phyloP scores from a whole-genome alignment of 345 rosid species.

The Eucalyptus pauciflora region DNA sequence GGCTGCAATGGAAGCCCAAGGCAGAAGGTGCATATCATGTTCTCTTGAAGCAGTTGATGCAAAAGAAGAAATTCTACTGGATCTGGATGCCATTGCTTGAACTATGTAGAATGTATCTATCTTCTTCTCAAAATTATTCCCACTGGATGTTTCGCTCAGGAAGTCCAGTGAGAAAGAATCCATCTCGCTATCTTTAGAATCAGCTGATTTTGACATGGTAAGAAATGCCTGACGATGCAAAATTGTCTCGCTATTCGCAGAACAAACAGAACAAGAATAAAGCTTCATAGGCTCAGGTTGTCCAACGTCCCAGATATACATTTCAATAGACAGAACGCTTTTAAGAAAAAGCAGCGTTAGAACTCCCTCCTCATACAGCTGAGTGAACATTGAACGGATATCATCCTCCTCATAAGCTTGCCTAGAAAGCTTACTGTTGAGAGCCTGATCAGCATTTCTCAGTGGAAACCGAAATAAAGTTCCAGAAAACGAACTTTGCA shows the following conservation, averaged over 20 bases:
- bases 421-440: slow-evolving; percentile 71
- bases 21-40: slow-evolving; percentile 81
- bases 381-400: slow-evolving; percentile 54
- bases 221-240: slow-evolving; percentile 68
- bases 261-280: slow-evolving; percentile 45
- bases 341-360: slow-evolving; percentile 75
- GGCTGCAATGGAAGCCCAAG: slow-evolving; percentile 97
- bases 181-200: slow-evolving; percentile 26
- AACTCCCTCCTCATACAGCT: slow-evolving; percentile 74
- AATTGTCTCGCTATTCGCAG: slow-evolving; percentile 34
- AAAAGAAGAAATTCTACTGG: slow-evolving; percentile 66
- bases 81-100: slow-evolving; percentile 74
- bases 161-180: slow-evolving; percentile 73
- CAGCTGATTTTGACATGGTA: slow-evolving; percentile 45
- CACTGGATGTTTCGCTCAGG: slow-evolving; percentile 43
- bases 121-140: slow-evolving; percentile 34
- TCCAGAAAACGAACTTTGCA: slow-evolving; percentile 58
- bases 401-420: slow-evolving; percentile 65
- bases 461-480: slow-evolving; percentile 89
- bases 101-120: slow-evolving; percentile 58
- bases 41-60: slow-evolving; percentile 83
- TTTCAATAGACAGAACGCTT: slow-evolving; percentile 59
- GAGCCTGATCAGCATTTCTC: slow-evolving; percentile 74
- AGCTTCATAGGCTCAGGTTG: slow-evolving; percentile 60
- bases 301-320: slow-evolving; percentile 72